phyloP scores from a whole-genome alignment of 768 basidiomycete species.

The Podaxis pistillaris region DNA sequence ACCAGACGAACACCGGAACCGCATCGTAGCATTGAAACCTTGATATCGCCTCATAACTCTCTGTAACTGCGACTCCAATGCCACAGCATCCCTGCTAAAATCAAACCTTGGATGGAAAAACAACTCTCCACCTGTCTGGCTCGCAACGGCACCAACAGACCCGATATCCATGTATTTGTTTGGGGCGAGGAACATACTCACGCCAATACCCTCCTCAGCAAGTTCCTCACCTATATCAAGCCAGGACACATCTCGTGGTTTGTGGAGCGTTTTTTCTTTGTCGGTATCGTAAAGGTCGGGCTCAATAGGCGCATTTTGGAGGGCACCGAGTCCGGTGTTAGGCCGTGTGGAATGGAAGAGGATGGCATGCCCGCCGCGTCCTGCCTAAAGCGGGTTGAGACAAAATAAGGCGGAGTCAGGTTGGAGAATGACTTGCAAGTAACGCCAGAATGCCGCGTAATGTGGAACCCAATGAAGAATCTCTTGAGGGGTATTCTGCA shows the following conservation, averaged over 20 bases:
- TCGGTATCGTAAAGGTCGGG: conserved; percentile 74
- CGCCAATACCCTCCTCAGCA: conserved; percentile 85
- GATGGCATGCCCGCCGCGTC: conserved; percentile 75
- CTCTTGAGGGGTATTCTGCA: conserved; percentile 40
- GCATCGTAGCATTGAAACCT: conserved; percentile 77
- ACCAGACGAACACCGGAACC: conserved; percentile 87
- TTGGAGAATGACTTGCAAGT: conserved; percentile 47
- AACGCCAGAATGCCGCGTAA: conserved; percentile 70
- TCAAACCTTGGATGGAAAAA: conserved; percentile 94
- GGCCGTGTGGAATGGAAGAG: conserved; percentile 72
- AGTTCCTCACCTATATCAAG: conserved; percentile 82
- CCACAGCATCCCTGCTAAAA: conserved; percentile 57
- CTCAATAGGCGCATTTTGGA: conserved; percentile 57
- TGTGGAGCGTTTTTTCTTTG: conserved; percentile 81
- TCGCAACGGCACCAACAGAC: conserved; percentile 75
- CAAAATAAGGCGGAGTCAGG: neutral
- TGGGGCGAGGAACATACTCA: conserved; percentile 86
- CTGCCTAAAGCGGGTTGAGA: conserved; percentile 38
- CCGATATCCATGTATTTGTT: conserved; percentile 81
- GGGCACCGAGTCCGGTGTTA: conserved; percentile 68
- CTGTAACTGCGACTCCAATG: conserved; percentile 73
- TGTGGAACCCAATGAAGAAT: conserved; percentile 77
- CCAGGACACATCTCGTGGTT: conserved; percentile 79
- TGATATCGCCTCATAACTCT: conserved; percentile 67
- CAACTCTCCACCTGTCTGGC: conserved; percentile 83